Evolutionary conservation across 345 rosid species (phyloP).

Genomic region (Syzygium aqueum): DNA sequence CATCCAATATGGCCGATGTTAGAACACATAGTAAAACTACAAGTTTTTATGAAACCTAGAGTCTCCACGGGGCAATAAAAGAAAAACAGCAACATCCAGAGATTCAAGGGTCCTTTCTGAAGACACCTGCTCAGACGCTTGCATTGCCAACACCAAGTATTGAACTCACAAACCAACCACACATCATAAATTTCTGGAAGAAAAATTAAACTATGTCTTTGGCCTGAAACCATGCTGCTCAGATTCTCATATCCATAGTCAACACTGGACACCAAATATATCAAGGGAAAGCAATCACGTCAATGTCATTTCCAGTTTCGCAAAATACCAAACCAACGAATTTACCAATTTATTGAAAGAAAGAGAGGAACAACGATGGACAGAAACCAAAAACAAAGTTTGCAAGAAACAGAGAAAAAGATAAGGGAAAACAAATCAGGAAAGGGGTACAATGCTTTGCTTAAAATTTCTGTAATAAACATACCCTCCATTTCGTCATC

Average conservation of each 20-base stretch:
- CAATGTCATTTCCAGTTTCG: background rate
- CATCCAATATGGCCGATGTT: background rate
- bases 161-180: background rate
- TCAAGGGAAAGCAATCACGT: background rate
- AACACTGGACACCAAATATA: background rate
- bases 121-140: background rate
- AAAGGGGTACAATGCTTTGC: background rate
- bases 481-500: constrained; percentile 52
- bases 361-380: background rate
- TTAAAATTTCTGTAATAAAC: background rate
- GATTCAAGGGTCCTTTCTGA: background rate
- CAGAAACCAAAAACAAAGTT: background rate
- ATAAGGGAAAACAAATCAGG: background rate
- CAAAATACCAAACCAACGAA: background rate
- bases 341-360: background rate
- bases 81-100: background rate
- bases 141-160: background rate
- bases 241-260: background rate
- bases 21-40: background rate
- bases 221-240: background rate
- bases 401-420: background rate
- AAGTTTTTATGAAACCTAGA: background rate
- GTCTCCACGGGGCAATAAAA: background rate
- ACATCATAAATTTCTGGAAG: background rate
- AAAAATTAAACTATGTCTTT: background rate